These are phyloP conservation scores for Malus domestica DNA, from an alignment of 306 rosid species.

Conservation along the genomic window DNA sequence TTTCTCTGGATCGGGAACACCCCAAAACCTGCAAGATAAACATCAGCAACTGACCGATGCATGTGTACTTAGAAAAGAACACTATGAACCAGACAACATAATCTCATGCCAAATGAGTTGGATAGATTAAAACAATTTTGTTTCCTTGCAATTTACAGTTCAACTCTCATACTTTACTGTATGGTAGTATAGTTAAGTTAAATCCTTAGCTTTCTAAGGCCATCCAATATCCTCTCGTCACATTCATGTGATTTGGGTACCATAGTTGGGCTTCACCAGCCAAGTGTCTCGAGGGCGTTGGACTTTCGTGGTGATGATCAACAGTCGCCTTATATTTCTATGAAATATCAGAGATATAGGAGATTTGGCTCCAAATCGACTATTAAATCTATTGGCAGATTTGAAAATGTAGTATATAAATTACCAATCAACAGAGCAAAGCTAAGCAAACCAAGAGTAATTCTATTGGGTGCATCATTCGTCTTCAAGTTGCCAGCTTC, in stretches of 20 bases:
- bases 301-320: background rate
- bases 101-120: background rate
- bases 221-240: background rate
- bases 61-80: background rate
- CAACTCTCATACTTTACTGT: background rate
- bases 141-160: too few species aligned
- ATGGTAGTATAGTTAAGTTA: background rate
- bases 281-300: background rate
- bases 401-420: background rate
- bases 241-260: background rate
- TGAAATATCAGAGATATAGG: background rate
- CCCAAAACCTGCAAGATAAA: slow-evolving; percentile 32
- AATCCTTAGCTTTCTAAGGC: background rate
- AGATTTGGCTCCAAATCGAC: background rate
- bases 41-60: background rate
- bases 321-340: background rate
- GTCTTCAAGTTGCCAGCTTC: background rate
- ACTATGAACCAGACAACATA: background rate
- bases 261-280: background rate
- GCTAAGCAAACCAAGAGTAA: background rate
- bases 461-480: background rate
- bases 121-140: background rate
- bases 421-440: background rate
- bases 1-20: slow-evolving; percentile 23
- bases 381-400: background rate